Base-by-base conservation (phyloP, 805 yeast species). In the Geotrichum ghanense region DNA sequence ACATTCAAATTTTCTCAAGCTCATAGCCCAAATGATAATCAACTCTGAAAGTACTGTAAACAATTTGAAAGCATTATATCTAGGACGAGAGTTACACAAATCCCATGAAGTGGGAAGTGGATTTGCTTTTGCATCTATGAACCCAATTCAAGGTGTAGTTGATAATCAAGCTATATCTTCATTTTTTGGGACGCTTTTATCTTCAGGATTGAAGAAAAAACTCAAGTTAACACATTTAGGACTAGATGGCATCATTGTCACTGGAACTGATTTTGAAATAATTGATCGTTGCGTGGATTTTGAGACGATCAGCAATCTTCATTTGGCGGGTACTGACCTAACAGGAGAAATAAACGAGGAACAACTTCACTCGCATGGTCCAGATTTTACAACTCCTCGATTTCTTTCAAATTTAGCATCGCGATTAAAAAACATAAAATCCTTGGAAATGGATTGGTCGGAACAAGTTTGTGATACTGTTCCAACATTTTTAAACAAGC, bases 31-130 rank as follows among this genome's bases (percentile, higher is more conserved):
- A 1, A 39, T 54, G 22, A 50, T 48, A 3, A 45, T 44, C 22
- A 41, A 45, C 27, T 39, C 45, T 3, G 43, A 46, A 6, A 24
- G 43, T n/a, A 42, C 22, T 19, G 40, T 49, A n/a, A 35, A 21
- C n/a, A 45, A 42, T 22, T 46, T 59, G 16, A 47, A 51, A 45
- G 52, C 53, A 12, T 23, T 59, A 4, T 44, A 48, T 43, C 49
- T 59, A 12, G 47, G 53, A 19, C 49, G 59, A 25, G 52, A 46
- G 22, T 45, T 58, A 16, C 52, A 53, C 43, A 41, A 45, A 12
- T 51, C 55, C 45, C 45, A 41, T 10, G 53, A 52, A 31, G 54
- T 57, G 2, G 63, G 63, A 21, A 58, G 61, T 16, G 51, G 61
- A 39, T 59, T 53, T 41, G 52, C 58, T 12, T 59, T 59, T 49